phyloP scores from a whole-genome alignment of 2,329 filamentous ascomycete genomes.

The Aschersonia sp. region DNA sequence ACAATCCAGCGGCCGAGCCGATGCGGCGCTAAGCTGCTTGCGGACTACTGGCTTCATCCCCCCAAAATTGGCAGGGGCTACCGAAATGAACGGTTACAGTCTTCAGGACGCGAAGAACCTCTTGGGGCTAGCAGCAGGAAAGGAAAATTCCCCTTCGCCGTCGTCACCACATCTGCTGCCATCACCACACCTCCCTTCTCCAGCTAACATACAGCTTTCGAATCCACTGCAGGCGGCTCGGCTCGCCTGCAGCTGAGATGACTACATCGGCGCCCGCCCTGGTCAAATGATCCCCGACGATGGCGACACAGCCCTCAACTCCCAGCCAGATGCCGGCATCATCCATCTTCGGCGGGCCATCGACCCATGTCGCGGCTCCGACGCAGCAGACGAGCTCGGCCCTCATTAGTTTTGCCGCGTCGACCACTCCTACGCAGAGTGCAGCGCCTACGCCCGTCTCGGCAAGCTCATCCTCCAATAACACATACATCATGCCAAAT shows the following conservation, averaged over 20 bases:
- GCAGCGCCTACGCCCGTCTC: constrained; percentile 10
- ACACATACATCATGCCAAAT: constrained; percentile 85
- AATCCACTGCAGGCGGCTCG: neutral
- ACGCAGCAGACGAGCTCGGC: constrained; percentile 9
- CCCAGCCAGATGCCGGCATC: constrained; percentile 22
- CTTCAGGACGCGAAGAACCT: too few relatives aligned
- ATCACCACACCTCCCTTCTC: too few relatives aligned
- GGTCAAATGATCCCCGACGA: constrained; percentile 7
- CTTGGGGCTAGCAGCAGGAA: too few relatives aligned
- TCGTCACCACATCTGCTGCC: too few relatives aligned
- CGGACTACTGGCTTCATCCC: too few relatives aligned
- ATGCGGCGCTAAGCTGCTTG: neutral
- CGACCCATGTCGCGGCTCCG: constrained; percentile 12
- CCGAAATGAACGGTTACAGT: too few relatives aligned
- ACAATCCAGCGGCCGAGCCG: constrained; percentile 5
- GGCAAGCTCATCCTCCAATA: constrained; percentile 38
- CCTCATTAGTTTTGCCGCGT: constrained; percentile 12
- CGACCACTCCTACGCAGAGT: constrained; percentile 10
- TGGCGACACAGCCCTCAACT: constrained; percentile 30
- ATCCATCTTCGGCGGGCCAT: constrained; percentile 33
- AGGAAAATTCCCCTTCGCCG: too few relatives aligned
- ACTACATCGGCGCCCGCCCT: neutral
- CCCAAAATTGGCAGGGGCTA: neutral
- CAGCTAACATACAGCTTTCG: neutral
- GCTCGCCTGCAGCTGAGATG: constrained; percentile 1